Evolutionary conservation across 768 basidiomycete genomes (phyloP).

Genomic region (Cyclocybe cylindracea): DNA sequence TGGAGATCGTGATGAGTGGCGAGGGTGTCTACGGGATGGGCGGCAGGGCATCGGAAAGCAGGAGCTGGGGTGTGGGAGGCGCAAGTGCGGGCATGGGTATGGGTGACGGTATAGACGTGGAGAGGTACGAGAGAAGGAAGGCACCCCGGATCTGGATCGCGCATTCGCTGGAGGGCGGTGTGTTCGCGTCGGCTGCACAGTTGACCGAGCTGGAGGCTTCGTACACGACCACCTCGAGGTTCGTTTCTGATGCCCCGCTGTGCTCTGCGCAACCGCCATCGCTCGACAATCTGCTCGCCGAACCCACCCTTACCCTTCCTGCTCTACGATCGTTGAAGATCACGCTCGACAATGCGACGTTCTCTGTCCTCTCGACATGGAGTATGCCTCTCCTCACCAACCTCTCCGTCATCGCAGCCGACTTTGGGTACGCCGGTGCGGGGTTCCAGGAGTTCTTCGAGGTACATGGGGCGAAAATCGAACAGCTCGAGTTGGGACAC

Average conservation of each 20-base stretch:
- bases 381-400: constrained; percentile 61
- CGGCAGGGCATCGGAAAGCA: neutral
- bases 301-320: constrained; percentile 52
- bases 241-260: neutral
- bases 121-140: too few species aligned
- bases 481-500: constrained; percentile 73
- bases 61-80: neutral
- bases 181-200: too few species aligned
- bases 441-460: constrained; percentile 70
- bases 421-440: constrained; percentile 64
- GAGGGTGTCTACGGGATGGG: constrained; percentile 11
- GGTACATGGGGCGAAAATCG: constrained; percentile 60
- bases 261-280: too few species aligned
- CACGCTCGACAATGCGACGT: constrained; percentile 71
- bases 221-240: constrained; percentile 8
- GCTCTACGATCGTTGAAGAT: constrained; percentile 66
- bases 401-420: constrained; percentile 68
- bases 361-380: constrained; percentile 67
- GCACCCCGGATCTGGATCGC: too few species aligned
- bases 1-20: constrained; percentile 51
- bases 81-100: neutral
- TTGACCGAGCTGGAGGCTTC: constrained; percentile 12
- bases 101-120: neutral
- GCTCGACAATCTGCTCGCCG: constrained; percentile 3
- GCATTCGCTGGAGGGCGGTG: too few species aligned